Evolutionary conservation across 1,284 basidiomycete genomes (phyloP), one percentile per base, ranked within the genome.

Genomic region (Rhodofomes roseus): DNA sequence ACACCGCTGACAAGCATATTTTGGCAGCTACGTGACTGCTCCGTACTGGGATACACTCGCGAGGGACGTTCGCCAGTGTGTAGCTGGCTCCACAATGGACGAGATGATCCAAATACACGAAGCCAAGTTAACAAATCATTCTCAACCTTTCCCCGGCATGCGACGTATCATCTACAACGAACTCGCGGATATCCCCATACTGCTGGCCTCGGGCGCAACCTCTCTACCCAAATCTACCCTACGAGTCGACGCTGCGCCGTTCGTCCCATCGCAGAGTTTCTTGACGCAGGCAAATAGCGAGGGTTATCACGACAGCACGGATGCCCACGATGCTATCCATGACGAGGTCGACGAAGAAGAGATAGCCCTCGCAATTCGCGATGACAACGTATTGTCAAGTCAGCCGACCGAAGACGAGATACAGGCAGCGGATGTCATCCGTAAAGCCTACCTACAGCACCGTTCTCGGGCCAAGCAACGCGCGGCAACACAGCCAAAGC

Each of bases 61-160:
- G 0, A 56, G 61, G 18, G 70, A 73, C 2, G 59, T 79, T 0
- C 66, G 70, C 1, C 16, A 36, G 22, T 74, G 75, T 1, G 66
- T 68, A 0, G 37, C 54, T 1, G 60, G 58, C 2, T 69, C 73
- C 0, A 40, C 70, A 0, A 61, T 74, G 36, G 79, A 82, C 54
- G 76, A 78, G 57, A 68, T 81, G 66, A 66, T 81, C 2, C 71
- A 76, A 39, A 60, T 81, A 1, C 62, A 59, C 23, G 63, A 69
- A 9, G 60, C 62, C 4, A 39, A 66, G 63, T 39, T 57, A 6
- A 1, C 23, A 53, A 1, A 36, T 58, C 48, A 56, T 51, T 44
- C n/a, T 7, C 55, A 37, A 23, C 50, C 36, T 27, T 60, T 53
- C 36, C 61, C 27, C 44, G 50, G 68, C 29, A 69, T 76, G 11